Percentiles rank a stretch among this genome's conserved stretches.
These are phyloP conservation scores for Salix udensis DNA, from an alignment of 345 rosid genomes.

Conservation along the genomic window DNA sequence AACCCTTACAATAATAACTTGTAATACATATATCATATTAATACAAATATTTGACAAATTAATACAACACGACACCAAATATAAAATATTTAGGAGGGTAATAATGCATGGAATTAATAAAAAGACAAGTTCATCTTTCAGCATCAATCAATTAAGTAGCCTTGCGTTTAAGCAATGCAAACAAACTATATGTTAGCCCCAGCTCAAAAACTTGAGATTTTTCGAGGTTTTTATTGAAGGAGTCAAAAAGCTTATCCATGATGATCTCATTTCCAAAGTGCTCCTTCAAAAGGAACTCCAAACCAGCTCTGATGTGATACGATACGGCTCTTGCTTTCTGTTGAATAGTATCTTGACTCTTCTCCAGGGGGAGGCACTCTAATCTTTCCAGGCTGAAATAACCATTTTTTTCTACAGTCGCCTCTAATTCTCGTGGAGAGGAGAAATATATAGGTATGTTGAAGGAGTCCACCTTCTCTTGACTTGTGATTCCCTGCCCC, in stretches of 20 bases:
- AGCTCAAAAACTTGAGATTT: not conserved
- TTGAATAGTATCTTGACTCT: not conserved
- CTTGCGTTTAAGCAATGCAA: not conserved
- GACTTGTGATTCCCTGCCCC: not conserved
- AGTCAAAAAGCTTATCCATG: not conserved
- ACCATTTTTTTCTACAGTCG: not conserved
- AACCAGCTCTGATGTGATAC: not conserved
- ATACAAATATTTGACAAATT: too few species aligned
- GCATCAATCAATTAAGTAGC: not conserved
- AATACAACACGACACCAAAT: too few species aligned
- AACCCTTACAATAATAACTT: too few species aligned
- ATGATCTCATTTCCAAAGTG: slow-evolving; percentile 2
- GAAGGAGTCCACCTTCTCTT: slow-evolving; percentile 6
- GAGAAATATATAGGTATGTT: slow-evolving; percentile 7
- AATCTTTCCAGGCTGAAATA: not conserved
- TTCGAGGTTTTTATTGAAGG: not conserved
- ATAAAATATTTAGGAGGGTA: too few species aligned
- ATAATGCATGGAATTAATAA: too few species aligned
- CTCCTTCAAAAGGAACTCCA: not conserved
- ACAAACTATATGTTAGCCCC: not conserved
- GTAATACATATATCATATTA: too few species aligned
- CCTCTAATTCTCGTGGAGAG: slow-evolving; percentile 2
- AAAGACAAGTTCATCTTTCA: too few species aligned
- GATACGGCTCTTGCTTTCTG: not conserved
- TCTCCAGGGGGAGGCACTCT: not conserved